A percentile compares a stretch with the other conserved stretches of the same genome.
Conservation (phyloP, 192 early-diverging fungal genomes). For the Thamnidium elegans region DNA sequence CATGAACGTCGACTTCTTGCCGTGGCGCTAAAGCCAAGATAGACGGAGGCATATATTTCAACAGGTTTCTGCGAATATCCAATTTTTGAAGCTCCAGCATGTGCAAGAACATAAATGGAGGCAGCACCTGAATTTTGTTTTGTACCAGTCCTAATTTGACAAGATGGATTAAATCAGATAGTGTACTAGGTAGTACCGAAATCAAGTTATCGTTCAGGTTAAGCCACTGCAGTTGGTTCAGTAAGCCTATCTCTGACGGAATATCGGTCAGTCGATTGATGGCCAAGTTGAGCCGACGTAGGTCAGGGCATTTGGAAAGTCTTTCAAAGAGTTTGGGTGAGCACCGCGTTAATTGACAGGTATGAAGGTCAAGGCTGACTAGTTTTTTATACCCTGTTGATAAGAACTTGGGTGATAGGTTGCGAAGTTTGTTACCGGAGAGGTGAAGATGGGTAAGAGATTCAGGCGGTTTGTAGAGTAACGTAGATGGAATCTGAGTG, state of each 20-base stretch:
- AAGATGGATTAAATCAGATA: slow-evolving; percentile 38
- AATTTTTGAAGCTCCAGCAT: slow-evolving; percentile 39
- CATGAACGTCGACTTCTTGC: not conserved
- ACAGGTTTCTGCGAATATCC: slow-evolving; percentile 43
- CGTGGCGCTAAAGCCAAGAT: slow-evolving; percentile 15
- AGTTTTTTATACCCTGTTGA: slow-evolving; percentile 27
- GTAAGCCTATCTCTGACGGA: slow-evolving; percentile 36
- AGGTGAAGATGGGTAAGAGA: slow-evolving; percentile 37
- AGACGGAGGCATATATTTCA: slow-evolving; percentile 37
- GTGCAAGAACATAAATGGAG: slow-evolving; percentile 26
- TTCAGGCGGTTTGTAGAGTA: slow-evolving; percentile 27
- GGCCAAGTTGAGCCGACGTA: slow-evolving; percentile 43
- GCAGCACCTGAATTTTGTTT: slow-evolving; percentile 37
- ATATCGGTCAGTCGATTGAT: slow-evolving; percentile 42
- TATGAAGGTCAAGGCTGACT: slow-evolving; percentile 46
- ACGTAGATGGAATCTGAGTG: slow-evolving; percentile 24
- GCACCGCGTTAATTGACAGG: slow-evolving; percentile 32
- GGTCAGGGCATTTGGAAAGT: slow-evolving; percentile 16
- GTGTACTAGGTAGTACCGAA: slow-evolving; percentile 26
- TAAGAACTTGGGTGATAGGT: slow-evolving; percentile 31
- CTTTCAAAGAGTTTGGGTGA: slow-evolving; percentile 4
- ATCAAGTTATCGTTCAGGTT: slow-evolving; percentile 50
- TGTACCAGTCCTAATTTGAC: slow-evolving; percentile 50
- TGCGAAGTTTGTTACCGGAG: slow-evolving; percentile 38
- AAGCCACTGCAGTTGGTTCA: slow-evolving; percentile 41